Evolutionary conservation across 2,329 filamentous ascomycete species (phyloP).

Genomic region (Microascus cirrosus): DNA sequence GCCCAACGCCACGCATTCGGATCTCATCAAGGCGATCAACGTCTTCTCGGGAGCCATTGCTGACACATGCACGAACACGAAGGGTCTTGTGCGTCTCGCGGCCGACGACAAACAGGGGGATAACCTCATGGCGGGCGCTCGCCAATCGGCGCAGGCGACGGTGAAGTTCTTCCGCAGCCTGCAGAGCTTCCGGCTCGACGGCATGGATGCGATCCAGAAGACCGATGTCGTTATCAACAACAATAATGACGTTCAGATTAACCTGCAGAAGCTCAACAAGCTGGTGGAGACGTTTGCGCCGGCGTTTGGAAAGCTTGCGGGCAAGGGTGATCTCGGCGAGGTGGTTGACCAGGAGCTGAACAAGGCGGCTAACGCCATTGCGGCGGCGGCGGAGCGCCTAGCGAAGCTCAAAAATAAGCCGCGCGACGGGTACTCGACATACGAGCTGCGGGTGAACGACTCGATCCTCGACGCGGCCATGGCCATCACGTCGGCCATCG

Average conservation of each 20-base stretch:
- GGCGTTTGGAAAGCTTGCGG: conserved; percentile 69
- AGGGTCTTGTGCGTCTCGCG: conserved; percentile 84
- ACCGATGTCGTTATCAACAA: conserved; percentile 95
- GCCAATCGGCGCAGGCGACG: conserved; percentile 74
- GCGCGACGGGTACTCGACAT: conserved; percentile 89
- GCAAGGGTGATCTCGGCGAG: conserved; percentile 80
- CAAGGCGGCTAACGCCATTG: conserved; percentile 92
- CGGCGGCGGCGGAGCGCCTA: conserved; percentile 78
- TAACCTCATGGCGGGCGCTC: conserved; percentile 68
- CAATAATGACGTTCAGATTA: conserved; percentile 92
- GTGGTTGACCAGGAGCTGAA: conserved; percentile 84
- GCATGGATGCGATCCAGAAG: conserved; percentile 82
- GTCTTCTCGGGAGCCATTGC: conserved; percentile 83
- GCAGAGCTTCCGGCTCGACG: conserved; percentile 87
- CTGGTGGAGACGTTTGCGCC: conserved; percentile 86
- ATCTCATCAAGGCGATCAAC: conserved; percentile 87
- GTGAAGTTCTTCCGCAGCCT: conserved; percentile 92
- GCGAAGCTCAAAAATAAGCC: conserved; percentile 93
- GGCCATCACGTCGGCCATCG: conserved; percentile 88
- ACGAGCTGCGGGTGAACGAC: conserved; percentile 93
- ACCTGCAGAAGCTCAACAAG: conserved; percentile 87
- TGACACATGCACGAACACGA: conserved; percentile 92
- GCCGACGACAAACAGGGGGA: conserved; percentile 94
- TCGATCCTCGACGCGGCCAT: conserved; percentile 87
- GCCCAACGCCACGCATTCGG: conserved; percentile 76